Base-by-base conservation (phyloP, 1,284 basidiomycete genomes). In the Ustanciosporium gigantosporum region DNA sequence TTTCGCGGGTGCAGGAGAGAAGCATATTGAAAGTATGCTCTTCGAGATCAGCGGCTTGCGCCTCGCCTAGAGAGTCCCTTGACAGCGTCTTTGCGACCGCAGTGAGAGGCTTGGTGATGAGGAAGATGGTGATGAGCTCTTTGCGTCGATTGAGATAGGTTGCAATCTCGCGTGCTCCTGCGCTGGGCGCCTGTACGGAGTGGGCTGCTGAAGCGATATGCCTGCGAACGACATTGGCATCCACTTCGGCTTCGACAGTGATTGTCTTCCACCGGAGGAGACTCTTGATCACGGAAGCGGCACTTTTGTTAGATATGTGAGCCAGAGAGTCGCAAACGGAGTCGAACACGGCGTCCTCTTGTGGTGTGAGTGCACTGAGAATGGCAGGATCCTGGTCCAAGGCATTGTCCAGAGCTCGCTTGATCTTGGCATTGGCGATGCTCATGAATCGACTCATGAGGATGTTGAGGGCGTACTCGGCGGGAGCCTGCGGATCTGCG, bases 241-340 rank as follows among this genome's bases (percentile, higher is more conserved):
- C 41, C 25, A 52, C 39, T 25, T 52, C 46, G 36, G 55, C 42
- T 3, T 66, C 65, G 21, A 66, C 24, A 6, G 60, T 48, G 38
- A 57, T 49, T 15, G 43, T 83, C 50, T 89, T 84, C 93, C 93
- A 97, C 17, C 88, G 85, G 81, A 88, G 87, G 42, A 95, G 84
- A 5, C 90, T 87, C 57, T 92, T 89, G 25, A 94, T 83, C 5
- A 96, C 90, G 29, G 86, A 84, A 66, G 90, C 88, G 2, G 90
- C 83, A 51, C 90, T 86, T 45, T 88, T 89, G 52, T 87, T 86
- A 2, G 90, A 90, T 46, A 94, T 87, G 72, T 90, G 88, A 8
- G 88, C 90, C 3, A 97, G 83, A 2, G 91, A 90, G 5, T 84
- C 82, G 24, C 95, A 82, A 4, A 88, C 83, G 23, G 87, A 85